These are phyloP conservation scores for Exophiala xenobiotica DNA, from an alignment of 2,329 filamentous ascomycete species.

Conservation along the genomic window DNA sequence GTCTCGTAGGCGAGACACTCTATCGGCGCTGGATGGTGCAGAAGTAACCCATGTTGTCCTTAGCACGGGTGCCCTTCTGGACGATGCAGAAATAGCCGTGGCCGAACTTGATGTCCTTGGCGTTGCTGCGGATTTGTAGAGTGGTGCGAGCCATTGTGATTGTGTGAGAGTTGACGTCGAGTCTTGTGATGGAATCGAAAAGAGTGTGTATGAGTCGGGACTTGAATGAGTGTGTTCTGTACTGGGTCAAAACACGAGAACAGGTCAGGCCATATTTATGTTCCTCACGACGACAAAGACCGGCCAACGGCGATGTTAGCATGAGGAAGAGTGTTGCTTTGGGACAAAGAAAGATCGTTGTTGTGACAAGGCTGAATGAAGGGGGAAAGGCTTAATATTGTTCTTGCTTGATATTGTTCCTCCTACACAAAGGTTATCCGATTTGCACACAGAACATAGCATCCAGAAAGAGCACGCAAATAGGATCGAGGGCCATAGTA, in stretches of 20 bases:
- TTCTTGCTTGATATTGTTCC: slow-evolving; percentile 29
- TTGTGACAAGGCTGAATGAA: slow-evolving; percentile 16
- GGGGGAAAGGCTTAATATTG: slow-evolving; percentile 19
- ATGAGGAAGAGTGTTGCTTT: neutral
- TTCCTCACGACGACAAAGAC: neutral
- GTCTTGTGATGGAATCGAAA: slow-evolving; percentile 5
- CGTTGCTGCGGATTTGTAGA: neutral
- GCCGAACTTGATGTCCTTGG: slow-evolving; percentile 4
- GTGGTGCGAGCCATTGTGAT: slow-evolving; percentile 1
- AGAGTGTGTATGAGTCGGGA: slow-evolving; percentile 12
- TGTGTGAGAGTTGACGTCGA: neutral
- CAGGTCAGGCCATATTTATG: neutral
- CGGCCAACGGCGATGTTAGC: neutral
- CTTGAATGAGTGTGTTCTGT: slow-evolving; percentile 8
- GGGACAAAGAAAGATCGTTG: slow-evolving; percentile 2
- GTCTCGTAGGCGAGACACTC: neutral
- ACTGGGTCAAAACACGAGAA: neutral
- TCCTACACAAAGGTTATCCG: slow-evolving; percentile 9
- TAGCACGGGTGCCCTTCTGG: slow-evolving; percentile 9
- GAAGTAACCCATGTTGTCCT: slow-evolving; percentile 2
- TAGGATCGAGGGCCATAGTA: neutral
- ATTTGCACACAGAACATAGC: neutral
- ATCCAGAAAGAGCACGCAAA: neutral
- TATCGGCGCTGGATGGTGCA: slow-evolving; percentile 13
- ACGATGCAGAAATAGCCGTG: slow-evolving; percentile 9